Conservation (phyloP, 768 basidiomycete species). For the Tricholoma terreum region DNA sequence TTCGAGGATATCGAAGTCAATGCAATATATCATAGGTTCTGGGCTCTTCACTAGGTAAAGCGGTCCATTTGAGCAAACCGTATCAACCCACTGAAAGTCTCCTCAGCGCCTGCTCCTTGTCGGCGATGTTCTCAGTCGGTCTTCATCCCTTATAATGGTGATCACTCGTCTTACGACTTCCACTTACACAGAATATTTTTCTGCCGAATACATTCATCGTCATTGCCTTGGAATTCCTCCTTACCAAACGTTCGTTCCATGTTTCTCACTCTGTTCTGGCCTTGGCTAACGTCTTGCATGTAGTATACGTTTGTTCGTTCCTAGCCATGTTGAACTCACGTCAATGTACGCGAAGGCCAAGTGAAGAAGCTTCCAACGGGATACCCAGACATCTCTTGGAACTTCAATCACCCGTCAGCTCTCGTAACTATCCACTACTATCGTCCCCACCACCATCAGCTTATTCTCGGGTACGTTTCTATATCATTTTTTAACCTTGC, state of each 20-base stretch:
- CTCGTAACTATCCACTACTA: neutral
- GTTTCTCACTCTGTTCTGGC: neutral
- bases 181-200: constrained; percentile 38
- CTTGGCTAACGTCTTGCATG: neutral
- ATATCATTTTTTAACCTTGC: neutral
- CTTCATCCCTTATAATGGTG: neutral
- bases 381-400: constrained; percentile 9
- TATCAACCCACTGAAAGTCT: neutral
- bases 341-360: constrained; percentile 17
- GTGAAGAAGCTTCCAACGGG: constrained; percentile 11
- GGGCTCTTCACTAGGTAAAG: constrained; percentile 23
- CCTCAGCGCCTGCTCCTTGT: constrained; percentile 41
- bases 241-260: constrained; percentile 39
- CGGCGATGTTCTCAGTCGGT: constrained; percentile 41
- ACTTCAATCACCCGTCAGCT: constrained; percentile 11
- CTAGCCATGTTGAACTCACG: constrained; percentile 45
- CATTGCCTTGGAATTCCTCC: constrained; percentile 39
- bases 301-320: constrained; percentile 51
- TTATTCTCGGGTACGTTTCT: neutral
- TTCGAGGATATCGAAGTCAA: constrained; percentile 30
- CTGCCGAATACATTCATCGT: constrained; percentile 43
- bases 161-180: neutral
- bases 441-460: no score
- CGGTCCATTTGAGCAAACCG: neutral
- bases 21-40: constrained; percentile 26